phyloP scores from a whole-genome alignment of 129 eudicot genomes.

The Escallonia herrerae region DNA sequence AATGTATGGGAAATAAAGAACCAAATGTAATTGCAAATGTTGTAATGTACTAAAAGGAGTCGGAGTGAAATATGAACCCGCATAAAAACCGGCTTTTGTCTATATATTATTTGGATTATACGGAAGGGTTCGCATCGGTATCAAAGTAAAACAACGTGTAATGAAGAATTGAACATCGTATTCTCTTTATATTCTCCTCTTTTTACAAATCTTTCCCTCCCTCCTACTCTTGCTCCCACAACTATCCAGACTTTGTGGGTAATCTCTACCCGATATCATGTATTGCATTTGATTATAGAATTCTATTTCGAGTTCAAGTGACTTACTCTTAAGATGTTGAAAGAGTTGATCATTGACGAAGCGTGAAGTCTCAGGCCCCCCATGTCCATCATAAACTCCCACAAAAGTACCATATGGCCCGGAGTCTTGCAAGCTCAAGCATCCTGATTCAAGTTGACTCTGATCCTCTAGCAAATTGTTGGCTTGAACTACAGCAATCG shows the following conservation, averaged over 20 bases:
- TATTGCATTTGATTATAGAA: neutral
- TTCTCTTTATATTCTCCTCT: neutral
- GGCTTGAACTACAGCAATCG: conserved; percentile 99
- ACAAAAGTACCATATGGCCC: conserved; percentile 93
- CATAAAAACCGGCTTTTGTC: neutral
- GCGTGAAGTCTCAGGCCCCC: conserved; percentile 92
- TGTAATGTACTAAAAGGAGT: neutral
- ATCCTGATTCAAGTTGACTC: conserved; percentile 91
- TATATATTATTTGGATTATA: neutral
- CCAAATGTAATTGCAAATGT: too few relatives aligned
- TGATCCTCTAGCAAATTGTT: conserved; percentile 93
- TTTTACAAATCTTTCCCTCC: neutral
- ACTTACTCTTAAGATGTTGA: conserved; percentile 93
- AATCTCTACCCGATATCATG: neutral
- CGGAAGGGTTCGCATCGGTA: neutral
- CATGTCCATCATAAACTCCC: conserved; percentile 97
- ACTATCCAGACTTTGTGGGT: too few relatives aligned
- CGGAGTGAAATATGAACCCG: neutral
- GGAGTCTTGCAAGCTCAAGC: conserved; percentile 65
- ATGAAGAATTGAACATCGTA: neutral
- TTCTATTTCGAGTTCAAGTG: neutral
- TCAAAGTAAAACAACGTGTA: neutral
- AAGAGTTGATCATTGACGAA: conserved; percentile 74
- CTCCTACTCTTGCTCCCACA: neutral
- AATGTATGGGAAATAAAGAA: neutral